These are phyloP conservation scores for Neoboletus magnificus DNA, from an alignment of 768 basidiomycete species.

Conservation along the genomic window DNA sequence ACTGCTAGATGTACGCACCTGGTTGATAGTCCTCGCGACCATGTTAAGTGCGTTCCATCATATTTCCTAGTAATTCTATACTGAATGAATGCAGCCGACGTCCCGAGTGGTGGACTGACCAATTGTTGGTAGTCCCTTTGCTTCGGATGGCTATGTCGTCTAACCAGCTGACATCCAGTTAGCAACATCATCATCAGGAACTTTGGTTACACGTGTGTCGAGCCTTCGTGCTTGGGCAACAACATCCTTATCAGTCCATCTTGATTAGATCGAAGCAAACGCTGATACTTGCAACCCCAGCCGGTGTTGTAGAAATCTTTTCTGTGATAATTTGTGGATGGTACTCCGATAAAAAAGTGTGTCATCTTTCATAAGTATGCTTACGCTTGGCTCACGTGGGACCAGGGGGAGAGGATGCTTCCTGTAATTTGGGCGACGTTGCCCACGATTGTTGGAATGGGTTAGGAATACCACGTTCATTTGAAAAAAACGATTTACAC, in stretches of 20 bases:
- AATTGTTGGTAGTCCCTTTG: constrained; percentile 9
- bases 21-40: constrained; percentile 28
- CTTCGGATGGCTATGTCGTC: background rate
- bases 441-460: constrained; percentile 13
- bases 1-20: constrained; percentile 23
- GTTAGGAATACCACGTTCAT: background rate
- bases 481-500: background rate
- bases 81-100: constrained; percentile 9
- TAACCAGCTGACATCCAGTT: constrained; percentile 1
- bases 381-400: background rate
- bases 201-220: constrained; percentile 19
- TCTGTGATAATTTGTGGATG: constrained; percentile 22
- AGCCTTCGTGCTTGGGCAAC: background rate
- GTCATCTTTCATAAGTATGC: background rate
- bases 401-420: constrained; percentile 14
- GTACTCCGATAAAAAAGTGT: constrained; percentile 21
- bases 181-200: constrained; percentile 23
- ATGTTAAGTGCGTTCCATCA: constrained; percentile 9
- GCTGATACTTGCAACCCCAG: constrained; percentile 18
- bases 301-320: constrained; percentile 19
- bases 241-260: background rate
- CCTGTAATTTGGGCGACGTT: constrained; percentile 8
- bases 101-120: constrained; percentile 20
- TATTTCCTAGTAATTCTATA: background rate
- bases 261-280: background rate